A percentile compares a stretch with the other conserved stretches of the same genome.
Evolutionary conservation across 2,329 filamentous ascomycete genomes (phyloP).

Genomic region (Chaetoscypha palmicola): DNA sequence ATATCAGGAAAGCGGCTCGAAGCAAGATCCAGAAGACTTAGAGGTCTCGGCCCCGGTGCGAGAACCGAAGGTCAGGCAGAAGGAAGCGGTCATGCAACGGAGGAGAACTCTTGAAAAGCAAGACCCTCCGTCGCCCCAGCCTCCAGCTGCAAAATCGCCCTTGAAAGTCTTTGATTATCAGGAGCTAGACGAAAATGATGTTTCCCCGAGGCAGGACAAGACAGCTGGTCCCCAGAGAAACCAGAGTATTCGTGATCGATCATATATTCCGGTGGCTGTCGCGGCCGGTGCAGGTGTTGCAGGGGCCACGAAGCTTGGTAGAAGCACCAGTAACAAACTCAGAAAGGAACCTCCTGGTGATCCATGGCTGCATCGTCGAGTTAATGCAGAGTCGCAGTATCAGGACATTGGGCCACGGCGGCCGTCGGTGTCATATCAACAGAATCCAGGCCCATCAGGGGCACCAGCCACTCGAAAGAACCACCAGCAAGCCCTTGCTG

Average conservation of each 20-base stretch:
- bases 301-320: slow-evolving; percentile 34
- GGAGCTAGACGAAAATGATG: slow-evolving; percentile 9
- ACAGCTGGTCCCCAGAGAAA: slow-evolving; percentile 39
- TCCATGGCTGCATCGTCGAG: slow-evolving; percentile 37
- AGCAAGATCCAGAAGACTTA: slow-evolving; percentile 19
- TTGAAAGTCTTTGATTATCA: slow-evolving; percentile 24
- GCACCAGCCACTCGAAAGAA: slow-evolving; percentile 17
- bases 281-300: slow-evolving; percentile 13
- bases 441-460: slow-evolving; percentile 14
- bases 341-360: slow-evolving; percentile 52
- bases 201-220: slow-evolving; percentile 5
- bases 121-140: slow-evolving; percentile 17
- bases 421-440: slow-evolving; percentile 14
- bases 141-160: slow-evolving; percentile 8
- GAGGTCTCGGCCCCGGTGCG: slow-evolving; percentile 26
- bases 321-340: slow-evolving; percentile 51
- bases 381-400: slow-evolving; percentile 38
- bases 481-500: slow-evolving; percentile 15
- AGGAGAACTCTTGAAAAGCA: slow-evolving; percentile 28
- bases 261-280: slow-evolving; percentile 33
- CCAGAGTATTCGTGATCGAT: slow-evolving; percentile 54
- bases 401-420: slow-evolving; percentile 27
- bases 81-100: slow-evolving; percentile 29
- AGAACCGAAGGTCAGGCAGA: slow-evolving; percentile 28
- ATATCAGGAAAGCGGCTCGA: slow-evolving; percentile 15